These are phyloP conservation scores for Coemansia asiatica DNA, from an alignment of 192 early-diverging fungal genomes.

Conservation along the genomic window DNA sequence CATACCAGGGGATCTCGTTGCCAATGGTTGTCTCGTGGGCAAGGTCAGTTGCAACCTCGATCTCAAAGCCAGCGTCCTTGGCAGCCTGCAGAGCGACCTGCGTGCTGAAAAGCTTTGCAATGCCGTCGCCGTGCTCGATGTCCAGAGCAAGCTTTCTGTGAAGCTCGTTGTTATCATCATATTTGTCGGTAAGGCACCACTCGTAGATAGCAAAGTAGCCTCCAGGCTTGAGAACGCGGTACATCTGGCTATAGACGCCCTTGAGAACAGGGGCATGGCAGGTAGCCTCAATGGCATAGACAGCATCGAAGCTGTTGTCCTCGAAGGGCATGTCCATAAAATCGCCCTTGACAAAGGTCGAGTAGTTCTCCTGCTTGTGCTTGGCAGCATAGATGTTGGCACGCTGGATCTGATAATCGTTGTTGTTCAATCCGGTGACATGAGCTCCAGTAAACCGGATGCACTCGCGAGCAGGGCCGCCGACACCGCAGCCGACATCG, in stretches of 20 bases:
- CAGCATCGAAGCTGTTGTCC: constrained; percentile 78
- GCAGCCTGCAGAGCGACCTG: constrained; percentile 74
- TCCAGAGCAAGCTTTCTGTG: constrained; percentile 78
- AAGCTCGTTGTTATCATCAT: constrained; percentile 70
- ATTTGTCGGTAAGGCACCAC: constrained; percentile 91
- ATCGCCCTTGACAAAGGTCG: constrained; percentile 78
- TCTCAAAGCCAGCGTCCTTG: constrained; percentile 84
- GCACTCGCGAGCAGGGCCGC: constrained; percentile 93
- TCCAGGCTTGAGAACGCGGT: constrained; percentile 91
- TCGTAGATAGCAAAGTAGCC: constrained; percentile 91
- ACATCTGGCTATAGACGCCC: constrained; percentile 85
- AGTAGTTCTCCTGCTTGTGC: constrained; percentile 61
- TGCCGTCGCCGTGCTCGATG: constrained; percentile 89
- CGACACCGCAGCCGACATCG: constrained; percentile 96
- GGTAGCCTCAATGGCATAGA: constrained; percentile 96
- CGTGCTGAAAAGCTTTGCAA: constrained; percentile 81
- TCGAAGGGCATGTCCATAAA: constrained; percentile 89
- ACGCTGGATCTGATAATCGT: constrained; percentile 88
- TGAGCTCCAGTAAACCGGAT: constrained; percentile 84
- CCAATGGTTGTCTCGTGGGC: constrained; percentile 58
- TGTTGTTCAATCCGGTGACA: constrained; percentile 95
- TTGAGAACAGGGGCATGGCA: constrained; percentile 85
- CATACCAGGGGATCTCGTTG: constrained; percentile 81
- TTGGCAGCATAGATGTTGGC: constrained; percentile 71
- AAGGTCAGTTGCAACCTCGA: constrained; percentile 67